These are phyloP conservation scores for Aspergillus neoniger DNA, from an alignment of 2,329 filamentous ascomycete species.

Conservation along the genomic window DNA sequence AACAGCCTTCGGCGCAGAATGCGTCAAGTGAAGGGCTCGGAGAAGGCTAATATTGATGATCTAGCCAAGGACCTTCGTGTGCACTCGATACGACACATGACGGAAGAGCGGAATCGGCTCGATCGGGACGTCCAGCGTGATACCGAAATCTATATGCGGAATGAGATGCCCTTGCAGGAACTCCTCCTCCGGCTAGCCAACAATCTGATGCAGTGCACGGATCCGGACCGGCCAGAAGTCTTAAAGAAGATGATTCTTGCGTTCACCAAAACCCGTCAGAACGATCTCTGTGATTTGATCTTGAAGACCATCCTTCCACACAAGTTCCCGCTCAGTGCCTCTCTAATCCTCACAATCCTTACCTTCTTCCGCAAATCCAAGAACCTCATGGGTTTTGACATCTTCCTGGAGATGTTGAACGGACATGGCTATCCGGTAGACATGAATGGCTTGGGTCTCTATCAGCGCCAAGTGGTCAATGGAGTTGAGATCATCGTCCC, in stretches of 20 bases:
- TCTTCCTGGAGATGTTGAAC: conserved; percentile 40
- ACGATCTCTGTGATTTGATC: conserved; percentile 43
- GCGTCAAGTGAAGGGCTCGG: conserved; percentile 29
- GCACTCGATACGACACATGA: conserved; percentile 20
- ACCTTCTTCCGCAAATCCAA: conserved; percentile 43
- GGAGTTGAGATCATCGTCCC: conserved; percentile 41
- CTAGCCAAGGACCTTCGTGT: conserved; percentile 31
- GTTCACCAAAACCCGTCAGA: conserved; percentile 41
- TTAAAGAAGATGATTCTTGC: conserved; percentile 40
- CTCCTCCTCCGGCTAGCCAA: conserved; percentile 38
- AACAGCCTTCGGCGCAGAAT: conserved; percentile 36
- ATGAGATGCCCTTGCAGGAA: conserved; percentile 37
- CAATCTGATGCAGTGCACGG: conserved; percentile 37
- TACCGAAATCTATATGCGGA: conserved; percentile 30
- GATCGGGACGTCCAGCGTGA: conserved; percentile 33
- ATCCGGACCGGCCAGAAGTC: conserved; percentile 39
- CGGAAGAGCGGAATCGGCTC: conserved; percentile 24
- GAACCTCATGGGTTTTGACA: conserved; percentile 44
- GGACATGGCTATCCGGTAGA: conserved; percentile 40
- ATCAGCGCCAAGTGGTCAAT: conserved; percentile 33
- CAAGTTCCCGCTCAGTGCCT: conserved; percentile 37
- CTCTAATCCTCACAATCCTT: conserved; percentile 41
- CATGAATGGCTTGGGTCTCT: conserved; percentile 30
- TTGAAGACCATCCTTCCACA: conserved; percentile 42
- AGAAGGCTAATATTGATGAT: conserved; percentile 33